These are phyloP conservation scores for Ophiocordyceps robertsii DNA, from an alignment of 2,329 filamentous ascomycete genomes.

Conservation along the genomic window DNA sequence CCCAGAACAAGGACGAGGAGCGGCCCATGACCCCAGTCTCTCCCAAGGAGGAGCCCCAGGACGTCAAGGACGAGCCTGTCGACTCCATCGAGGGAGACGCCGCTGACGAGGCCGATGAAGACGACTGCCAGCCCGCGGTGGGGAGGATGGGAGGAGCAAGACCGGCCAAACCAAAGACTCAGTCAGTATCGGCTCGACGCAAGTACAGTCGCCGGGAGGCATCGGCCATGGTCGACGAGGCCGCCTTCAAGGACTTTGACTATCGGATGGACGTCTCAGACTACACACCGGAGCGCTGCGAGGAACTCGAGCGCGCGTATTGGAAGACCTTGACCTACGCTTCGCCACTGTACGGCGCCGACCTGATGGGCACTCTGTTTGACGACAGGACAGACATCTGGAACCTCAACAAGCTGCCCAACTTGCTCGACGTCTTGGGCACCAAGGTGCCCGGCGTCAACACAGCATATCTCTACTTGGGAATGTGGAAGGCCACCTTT, in stretches of 20 bases:
- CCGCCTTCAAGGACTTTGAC: slow-evolving; percentile 80
- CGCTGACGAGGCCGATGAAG: slow-evolving; percentile 27
- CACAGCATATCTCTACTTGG: slow-evolving; percentile 91
- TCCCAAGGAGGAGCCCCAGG: slow-evolving; percentile 25
- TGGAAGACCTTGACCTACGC: slow-evolving; percentile 98
- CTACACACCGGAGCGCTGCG: slow-evolving; percentile 81
- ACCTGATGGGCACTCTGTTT: slow-evolving; percentile 92
- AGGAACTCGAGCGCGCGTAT: slow-evolving; percentile 86
- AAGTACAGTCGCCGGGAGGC: slow-evolving; percentile 74
- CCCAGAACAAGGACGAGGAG: slow-evolving; percentile 29
- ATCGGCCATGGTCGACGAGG: slow-evolving; percentile 72
- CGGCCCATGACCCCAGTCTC: slow-evolving; percentile 47
- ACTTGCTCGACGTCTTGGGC: slow-evolving; percentile 83
- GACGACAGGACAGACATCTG: slow-evolving; percentile 71
- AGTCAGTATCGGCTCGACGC: slow-evolving; percentile 73
- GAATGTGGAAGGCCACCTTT: slow-evolving; percentile 99
- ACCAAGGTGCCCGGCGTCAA: slow-evolving; percentile 96
- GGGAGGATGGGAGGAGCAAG: slow-evolving; percentile 36
- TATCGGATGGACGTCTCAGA: slow-evolving; percentile 81
- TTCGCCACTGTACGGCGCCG: slow-evolving; percentile 86
- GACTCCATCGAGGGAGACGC: slow-evolving; percentile 38
- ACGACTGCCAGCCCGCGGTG: slow-evolving; percentile 24
- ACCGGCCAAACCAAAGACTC: slow-evolving; percentile 44
- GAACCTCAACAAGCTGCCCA: slow-evolving; percentile 93
- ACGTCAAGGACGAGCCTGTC: slow-evolving; percentile 19